Conservation (phyloP, 1,139 yeast genomes). For the Blastobotrys persicus region DNA sequence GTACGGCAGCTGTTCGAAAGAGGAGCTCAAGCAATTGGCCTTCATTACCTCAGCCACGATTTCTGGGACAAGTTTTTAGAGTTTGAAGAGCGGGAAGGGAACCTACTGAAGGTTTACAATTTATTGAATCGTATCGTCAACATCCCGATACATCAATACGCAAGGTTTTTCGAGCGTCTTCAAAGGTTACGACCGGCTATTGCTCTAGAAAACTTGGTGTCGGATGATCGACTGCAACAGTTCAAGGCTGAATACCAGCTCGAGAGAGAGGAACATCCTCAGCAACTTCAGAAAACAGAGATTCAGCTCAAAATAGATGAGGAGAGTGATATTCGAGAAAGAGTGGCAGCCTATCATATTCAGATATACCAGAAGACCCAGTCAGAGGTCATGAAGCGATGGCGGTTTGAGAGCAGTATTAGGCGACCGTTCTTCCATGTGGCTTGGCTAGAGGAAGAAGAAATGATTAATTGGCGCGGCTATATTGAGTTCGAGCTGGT, state of each 20-base stretch:
- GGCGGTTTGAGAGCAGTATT: constrained; percentile 58
- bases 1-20: constrained; percentile 49
- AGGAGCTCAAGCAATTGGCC: constrained; percentile 65
- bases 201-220: constrained; percentile 29
- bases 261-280: constrained; percentile 22
- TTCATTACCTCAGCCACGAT: constrained; percentile 68
- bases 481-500: constrained; percentile 52
- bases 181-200: constrained; percentile 26
- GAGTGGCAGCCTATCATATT: constrained; percentile 32
- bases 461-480: constrained; percentile 56
- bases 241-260: constrained; percentile 32
- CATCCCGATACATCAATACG: constrained; percentile 75
- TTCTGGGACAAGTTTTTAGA: constrained; percentile 73
- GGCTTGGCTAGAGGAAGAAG: constrained; percentile 43
- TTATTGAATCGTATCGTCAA: constrained; percentile 62
- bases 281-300: background rate
- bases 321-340: constrained; percentile 33
- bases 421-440: constrained; percentile 52
- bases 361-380: constrained; percentile 65
- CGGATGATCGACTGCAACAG: constrained; percentile 28
- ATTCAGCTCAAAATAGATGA: background rate
- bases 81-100: constrained; percentile 44
- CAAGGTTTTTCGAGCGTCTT: constrained; percentile 47
- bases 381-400: constrained; percentile 53
- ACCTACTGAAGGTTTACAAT: constrained; percentile 40